Percentiles rank a stretch among this genome's conserved stretches.
Conservation (phyloP, 129 eudicot species). For the Solidago caesia region DNA sequence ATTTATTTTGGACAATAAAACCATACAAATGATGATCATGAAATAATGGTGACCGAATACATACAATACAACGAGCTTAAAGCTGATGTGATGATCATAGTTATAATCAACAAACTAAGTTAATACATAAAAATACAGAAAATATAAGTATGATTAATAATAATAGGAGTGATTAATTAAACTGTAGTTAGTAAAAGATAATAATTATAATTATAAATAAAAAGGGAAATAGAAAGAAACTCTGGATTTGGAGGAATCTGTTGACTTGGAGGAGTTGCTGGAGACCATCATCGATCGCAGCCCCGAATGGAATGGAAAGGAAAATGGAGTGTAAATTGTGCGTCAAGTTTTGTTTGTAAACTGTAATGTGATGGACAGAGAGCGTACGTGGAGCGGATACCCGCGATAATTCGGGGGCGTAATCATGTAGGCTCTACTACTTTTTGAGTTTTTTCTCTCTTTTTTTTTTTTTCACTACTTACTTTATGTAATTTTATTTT, state of each 20-base stretch:
- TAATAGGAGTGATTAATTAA: no score
- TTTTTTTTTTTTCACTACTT: no score
- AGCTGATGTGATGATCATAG: neutral
- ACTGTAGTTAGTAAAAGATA: neutral
- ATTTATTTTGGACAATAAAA: neutral
- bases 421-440: no score
- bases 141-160: neutral
- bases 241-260: conserved; percentile 37
- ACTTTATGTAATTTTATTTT: no score
- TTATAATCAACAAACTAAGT: neutral
- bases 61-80: neutral
- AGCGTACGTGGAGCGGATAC: no score
- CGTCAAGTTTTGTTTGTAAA: no score
- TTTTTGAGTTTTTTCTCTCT: no score
- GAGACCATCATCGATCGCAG: conserved; percentile 30
- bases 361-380: no score
- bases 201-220: no score
- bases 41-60: neutral
- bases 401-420: no score
- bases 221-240: conserved; percentile 12
- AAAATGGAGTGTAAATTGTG: neutral
- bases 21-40: neutral
- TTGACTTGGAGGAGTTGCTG: conserved; percentile 22
- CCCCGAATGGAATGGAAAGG: neutral
- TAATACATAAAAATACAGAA: neutral